These are phyloP conservation scores for Teunomyces stri DNA, from an alignment of 805 yeast species.

Conservation along the genomic window DNA sequence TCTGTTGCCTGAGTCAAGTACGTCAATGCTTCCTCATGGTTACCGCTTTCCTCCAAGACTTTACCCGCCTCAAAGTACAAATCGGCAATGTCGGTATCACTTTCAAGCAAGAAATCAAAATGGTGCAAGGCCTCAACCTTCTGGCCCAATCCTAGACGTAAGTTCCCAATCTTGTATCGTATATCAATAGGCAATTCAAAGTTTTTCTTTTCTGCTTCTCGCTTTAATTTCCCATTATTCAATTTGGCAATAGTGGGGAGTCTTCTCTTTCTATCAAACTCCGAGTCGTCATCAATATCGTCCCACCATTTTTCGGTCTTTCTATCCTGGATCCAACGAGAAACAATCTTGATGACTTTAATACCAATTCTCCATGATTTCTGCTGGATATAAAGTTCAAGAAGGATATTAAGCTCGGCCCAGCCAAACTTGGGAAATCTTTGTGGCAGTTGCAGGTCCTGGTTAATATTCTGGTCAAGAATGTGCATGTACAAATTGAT, in stretches of 20 bases:
- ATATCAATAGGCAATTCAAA: slow-evolving; percentile 80
- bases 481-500: slow-evolving; percentile 65
- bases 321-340: slow-evolving; percentile 82
- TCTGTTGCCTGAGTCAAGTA: slow-evolving; percentile 57
- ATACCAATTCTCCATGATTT: slow-evolving; percentile 65
- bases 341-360: slow-evolving; percentile 60
- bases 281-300: slow-evolving; percentile 64
- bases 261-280: slow-evolving; percentile 77
- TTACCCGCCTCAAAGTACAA: slow-evolving; percentile 74
- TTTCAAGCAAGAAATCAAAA: slow-evolving; percentile 56
- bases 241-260: slow-evolving; percentile 26
- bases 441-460: slow-evolving; percentile 9
- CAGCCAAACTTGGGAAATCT: slow-evolving; percentile 65
- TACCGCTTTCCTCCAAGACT: slow-evolving; percentile 64
- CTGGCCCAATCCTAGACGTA: slow-evolving; percentile 64
- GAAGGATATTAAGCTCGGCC: slow-evolving; percentile 82
- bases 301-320: slow-evolving; percentile 67
- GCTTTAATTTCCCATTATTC: slow-evolving; percentile 19
- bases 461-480: slow-evolving; percentile 54
- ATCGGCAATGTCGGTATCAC: slow-evolving; percentile 67
- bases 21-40: slow-evolving; percentile 72
- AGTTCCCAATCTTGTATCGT: slow-evolving; percentile 72
- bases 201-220: slow-evolving; percentile 15
- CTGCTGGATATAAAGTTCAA: slow-evolving; percentile 74
- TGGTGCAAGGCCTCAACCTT: slow-evolving; percentile 72